Evolutionary conservation across 2,329 filamentous ascomycete genomes (phyloP).

Genomic region (Hawksworthiomyces lignivorus): DNA sequence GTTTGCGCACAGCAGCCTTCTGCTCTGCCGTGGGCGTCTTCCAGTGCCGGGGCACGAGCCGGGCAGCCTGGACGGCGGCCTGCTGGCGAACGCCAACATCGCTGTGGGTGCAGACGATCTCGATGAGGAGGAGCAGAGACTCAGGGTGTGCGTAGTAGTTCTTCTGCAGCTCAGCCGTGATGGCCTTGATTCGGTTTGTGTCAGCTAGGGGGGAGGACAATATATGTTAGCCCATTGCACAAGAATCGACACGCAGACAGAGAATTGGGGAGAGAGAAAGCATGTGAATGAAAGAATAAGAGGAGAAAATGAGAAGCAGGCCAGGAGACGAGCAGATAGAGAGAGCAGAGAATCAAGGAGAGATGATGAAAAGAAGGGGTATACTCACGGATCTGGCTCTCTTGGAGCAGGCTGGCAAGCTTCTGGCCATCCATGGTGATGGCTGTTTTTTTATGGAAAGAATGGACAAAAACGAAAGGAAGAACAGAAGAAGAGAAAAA

Average conservation of each 20-base stretch:
- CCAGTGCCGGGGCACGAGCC: slow-evolving; percentile 84
- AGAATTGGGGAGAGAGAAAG: slow-evolving; percentile 7
- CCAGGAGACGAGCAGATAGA: too few relatives aligned
- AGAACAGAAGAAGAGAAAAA: slow-evolving; percentile 1
- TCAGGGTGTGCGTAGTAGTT: slow-evolving; percentile 84
- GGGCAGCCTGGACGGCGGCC: slow-evolving; percentile 81
- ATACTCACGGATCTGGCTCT: slow-evolving; percentile 75
- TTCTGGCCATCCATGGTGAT: slow-evolving; percentile 67
- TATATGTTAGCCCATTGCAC: too few relatives aligned
- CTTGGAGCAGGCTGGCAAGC: slow-evolving; percentile 80
- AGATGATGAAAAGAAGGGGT: slow-evolving; percentile 8
- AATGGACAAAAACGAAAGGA: background rate
- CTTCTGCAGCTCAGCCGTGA: slow-evolving; percentile 84
- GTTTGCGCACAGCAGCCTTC: slow-evolving; percentile 72
- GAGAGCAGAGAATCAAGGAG: slow-evolving; percentile 6
- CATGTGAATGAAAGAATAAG: slow-evolving; percentile 10
- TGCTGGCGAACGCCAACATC: slow-evolving; percentile 72
- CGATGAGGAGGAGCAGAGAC: slow-evolving; percentile 76
- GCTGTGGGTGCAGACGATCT: slow-evolving; percentile 76
- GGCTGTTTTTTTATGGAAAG: too few relatives aligned
- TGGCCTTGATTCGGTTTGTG: slow-evolving; percentile 81
- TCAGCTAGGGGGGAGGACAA: slow-evolving; percentile 52
- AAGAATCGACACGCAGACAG: too few relatives aligned
- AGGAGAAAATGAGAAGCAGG: slow-evolving; percentile 6
- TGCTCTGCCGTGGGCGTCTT: slow-evolving; percentile 61